phyloP scores from a whole-genome alignment of 2,329 filamentous ascomycete species.

The Aspergillus quadricinctus region DNA sequence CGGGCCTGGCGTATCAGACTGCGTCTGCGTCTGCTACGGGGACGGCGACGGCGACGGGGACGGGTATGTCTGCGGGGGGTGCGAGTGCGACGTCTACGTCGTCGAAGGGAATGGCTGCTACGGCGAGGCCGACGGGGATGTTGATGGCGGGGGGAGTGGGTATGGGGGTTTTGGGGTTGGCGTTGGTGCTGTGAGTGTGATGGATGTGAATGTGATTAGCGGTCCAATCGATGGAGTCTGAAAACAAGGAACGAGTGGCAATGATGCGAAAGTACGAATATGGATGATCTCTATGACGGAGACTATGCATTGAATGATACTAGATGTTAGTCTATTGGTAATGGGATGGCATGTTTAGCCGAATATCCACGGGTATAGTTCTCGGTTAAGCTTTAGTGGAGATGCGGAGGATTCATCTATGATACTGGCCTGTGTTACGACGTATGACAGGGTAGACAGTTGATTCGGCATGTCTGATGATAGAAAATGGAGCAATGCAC shows the following conservation, averaged over 20 bases:
- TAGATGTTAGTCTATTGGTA: background rate
- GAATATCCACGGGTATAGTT: background rate
- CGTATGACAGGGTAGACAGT: background rate
- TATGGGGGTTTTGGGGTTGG: slow-evolving; percentile 20
- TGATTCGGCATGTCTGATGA: background rate
- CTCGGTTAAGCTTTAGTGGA: background rate
- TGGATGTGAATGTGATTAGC: background rate
- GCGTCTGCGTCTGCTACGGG: slow-evolving; percentile 3
- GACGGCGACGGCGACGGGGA: slow-evolving; percentile 7
- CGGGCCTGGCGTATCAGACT: slow-evolving; percentile 14
- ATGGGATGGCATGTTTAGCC: too few species aligned
- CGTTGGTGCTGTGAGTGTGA: slow-evolving; percentile 16
- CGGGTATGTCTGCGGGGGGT: slow-evolving; percentile 1
- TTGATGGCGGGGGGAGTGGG: slow-evolving; percentile 17
- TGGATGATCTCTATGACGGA: background rate
- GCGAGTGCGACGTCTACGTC: slow-evolving; percentile 15
- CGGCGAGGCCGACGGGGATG: slow-evolving; percentile 14
- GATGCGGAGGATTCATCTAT: background rate
- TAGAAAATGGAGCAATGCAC: background rate
- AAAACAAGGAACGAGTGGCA: background rate
- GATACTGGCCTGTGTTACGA: background rate
- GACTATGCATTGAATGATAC: background rate
- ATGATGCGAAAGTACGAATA: background rate
- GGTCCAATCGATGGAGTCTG: background rate
- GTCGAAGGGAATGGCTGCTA: slow-evolving; percentile 12